Conservation (phyloP, 2,329 filamentous ascomycete species). For the Talaromyces funiculosus region DNA sequence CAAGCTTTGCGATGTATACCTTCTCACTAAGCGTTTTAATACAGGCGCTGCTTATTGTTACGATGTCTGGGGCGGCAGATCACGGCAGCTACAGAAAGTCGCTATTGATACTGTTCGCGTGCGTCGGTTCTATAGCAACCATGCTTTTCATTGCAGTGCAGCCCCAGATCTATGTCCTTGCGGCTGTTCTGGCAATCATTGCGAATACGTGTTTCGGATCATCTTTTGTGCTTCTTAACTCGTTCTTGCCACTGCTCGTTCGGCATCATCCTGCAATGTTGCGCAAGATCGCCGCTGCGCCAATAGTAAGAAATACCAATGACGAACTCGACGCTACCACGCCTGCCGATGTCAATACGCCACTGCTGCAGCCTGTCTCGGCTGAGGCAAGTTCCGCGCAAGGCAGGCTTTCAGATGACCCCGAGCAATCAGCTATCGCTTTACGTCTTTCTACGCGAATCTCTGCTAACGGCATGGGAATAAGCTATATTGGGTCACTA, state of each 20-base stretch:
- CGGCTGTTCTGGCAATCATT: slow-evolving; percentile 76
- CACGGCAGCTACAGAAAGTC: slow-evolving; percentile 89
- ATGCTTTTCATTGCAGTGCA: slow-evolving; percentile 82
- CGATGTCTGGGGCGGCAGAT: slow-evolving; percentile 92
- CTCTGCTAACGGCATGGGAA: slow-evolving; percentile 86
- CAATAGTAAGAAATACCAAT: slow-evolving; percentile 2
- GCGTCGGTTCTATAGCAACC: slow-evolving; percentile 71
- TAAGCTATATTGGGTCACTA: slow-evolving; percentile 83
- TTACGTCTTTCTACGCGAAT: slow-evolving; percentile 82
- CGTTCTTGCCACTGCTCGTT: slow-evolving; percentile 85
- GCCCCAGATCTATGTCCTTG: slow-evolving; percentile 71
- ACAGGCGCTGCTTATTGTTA: slow-evolving; percentile 86
- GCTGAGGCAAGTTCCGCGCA: slow-evolving; percentile 8
- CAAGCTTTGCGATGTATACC: slow-evolving; percentile 97
- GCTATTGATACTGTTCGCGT: slow-evolving; percentile 77
- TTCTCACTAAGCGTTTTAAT: slow-evolving; percentile 88
- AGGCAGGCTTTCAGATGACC: slow-evolving; percentile 1
- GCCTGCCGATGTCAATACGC: slow-evolving; percentile 21
- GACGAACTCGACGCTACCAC: slow-evolving; percentile 16
- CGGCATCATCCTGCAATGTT: slow-evolving; percentile 66
- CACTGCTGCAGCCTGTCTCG: slow-evolving; percentile 21
- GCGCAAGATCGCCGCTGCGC: slow-evolving; percentile 16
- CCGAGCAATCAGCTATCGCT: slow-evolving; percentile 49
- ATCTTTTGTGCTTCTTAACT: slow-evolving; percentile 92
- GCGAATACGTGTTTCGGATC: slow-evolving; percentile 93